Conservation (phyloP, 2,329 filamentous ascomycete species). For the Curvularia eragrostidis region DNA sequence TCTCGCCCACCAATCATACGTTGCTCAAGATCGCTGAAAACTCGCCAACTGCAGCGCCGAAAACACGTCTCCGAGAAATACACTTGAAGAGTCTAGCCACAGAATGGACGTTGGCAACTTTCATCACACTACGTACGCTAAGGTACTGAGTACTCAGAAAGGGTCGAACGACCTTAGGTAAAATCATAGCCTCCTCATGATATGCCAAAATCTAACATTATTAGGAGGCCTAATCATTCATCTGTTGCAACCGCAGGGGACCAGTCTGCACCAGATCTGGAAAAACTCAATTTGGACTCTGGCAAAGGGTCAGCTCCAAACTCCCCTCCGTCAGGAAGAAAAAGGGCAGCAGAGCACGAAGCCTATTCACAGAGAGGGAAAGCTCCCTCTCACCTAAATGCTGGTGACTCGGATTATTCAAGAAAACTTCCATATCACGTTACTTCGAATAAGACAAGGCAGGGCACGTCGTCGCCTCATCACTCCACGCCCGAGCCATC, state of each 20-base stretch:
- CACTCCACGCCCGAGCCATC: slow-evolving; percentile 34
- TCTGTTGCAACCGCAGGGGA: slow-evolving; percentile 38
- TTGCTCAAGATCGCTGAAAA: background rate
- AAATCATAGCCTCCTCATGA: slow-evolving; percentile 20
- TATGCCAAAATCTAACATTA: slow-evolving; percentile 12
- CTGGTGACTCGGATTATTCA: slow-evolving; percentile 37
- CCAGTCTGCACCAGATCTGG: slow-evolving; percentile 41
- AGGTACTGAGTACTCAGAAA: slow-evolving; percentile 36
- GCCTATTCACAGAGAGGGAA: slow-evolving; percentile 36
- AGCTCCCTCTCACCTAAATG: slow-evolving; percentile 28
- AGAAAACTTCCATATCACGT: slow-evolving; percentile 29
- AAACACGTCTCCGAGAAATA: background rate
- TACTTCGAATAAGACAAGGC: slow-evolving; percentile 23
- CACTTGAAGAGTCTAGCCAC: slow-evolving; percentile 3
- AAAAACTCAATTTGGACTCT: slow-evolving; percentile 34
- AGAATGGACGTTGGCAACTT: slow-evolving; percentile 31
- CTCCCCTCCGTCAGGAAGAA: slow-evolving; percentile 35
- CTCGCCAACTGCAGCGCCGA: slow-evolving; percentile 1
- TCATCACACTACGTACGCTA: slow-evolving; percentile 36
- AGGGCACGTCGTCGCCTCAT: slow-evolving; percentile 24
- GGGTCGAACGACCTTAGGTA: slow-evolving; percentile 26
- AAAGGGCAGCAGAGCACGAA: slow-evolving; percentile 41
- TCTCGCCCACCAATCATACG: background rate
- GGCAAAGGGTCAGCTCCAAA: slow-evolving; percentile 27
- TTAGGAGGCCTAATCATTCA: slow-evolving; percentile 32